These are phyloP conservation scores for Hippophae tibetana DNA, from an alignment of 306 rosid species.

Conservation along the genomic window DNA sequence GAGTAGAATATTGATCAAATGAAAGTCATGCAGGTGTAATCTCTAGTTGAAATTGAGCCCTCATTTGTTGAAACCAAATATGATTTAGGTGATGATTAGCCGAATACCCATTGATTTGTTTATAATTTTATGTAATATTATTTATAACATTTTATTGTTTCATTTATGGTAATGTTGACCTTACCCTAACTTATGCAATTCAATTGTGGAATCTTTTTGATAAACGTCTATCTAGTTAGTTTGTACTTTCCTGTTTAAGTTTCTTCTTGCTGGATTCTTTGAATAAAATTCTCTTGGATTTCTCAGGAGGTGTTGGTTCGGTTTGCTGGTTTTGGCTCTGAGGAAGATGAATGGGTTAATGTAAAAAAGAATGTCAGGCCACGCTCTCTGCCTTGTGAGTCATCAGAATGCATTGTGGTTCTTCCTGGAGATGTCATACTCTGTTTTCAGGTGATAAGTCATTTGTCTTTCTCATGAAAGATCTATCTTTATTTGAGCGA, in stretches of 20 bases:
- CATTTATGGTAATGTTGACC: too few relatives aligned
- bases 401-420: conserved; percentile 94
- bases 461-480: neutral
- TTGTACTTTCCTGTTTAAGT: neutral
- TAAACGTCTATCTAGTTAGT: neutral
- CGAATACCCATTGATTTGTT: too few relatives aligned
- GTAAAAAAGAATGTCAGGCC: conserved; percentile 73
- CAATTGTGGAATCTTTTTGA: neutral
- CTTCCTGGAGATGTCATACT: conserved; percentile 95
- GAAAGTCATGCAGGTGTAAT: too few relatives aligned
- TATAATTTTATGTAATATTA: too few relatives aligned
- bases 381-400: conserved; percentile 94
- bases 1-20: too few relatives aligned
- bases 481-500: conserved; percentile 11
- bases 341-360: conserved; percentile 97
- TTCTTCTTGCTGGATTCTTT: neutral
- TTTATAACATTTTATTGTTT: too few relatives aligned
- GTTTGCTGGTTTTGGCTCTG: conserved; percentile 91
- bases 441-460: conserved; percentile 77
- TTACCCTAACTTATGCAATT: neutral
- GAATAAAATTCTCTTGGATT: conserved; percentile 13
- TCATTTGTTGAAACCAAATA: too few relatives aligned
- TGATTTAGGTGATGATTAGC: too few relatives aligned
- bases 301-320: conserved; percentile 81
- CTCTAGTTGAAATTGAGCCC: too few relatives aligned